phyloP scores from a whole-genome alignment of 441 rosid species.

The Caryocar brasiliense region DNA sequence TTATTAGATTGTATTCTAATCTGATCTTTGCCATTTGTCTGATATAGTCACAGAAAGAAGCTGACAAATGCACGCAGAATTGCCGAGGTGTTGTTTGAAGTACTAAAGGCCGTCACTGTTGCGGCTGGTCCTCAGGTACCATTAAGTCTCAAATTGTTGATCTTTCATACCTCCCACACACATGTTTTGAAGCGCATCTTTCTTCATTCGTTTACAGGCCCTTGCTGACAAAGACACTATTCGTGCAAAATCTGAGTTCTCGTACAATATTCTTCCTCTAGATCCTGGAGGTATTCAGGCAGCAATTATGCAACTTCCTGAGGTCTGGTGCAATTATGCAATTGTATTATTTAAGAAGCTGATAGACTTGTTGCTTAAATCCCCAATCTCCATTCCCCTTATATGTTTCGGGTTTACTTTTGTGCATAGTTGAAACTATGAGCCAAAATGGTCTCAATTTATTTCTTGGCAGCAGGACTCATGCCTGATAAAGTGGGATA shows the following conservation, averaged over 20 bases:
- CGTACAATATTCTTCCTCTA: conserved; percentile 90
- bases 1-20: too few species aligned
- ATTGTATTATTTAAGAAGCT: conserved; percentile 9
- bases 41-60: conserved; percentile 32
- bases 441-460: neutral
- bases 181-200: neutral
- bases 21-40: too few species aligned
- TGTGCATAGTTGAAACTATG: neutral
- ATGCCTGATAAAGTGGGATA: conserved; percentile 6
- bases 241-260: conserved; percentile 45
- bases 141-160: neutral
- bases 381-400: neutral
- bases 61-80: conserved; percentile 26
- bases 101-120: conserved; percentile 46
- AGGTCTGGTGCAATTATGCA: conserved; percentile 74
- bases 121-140: conserved; percentile 67
- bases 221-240: conserved; percentile 45
- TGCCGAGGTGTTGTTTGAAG: conserved; percentile 39
- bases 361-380: neutral
- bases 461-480: conserved; percentile 1
- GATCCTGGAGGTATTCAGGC: conserved; percentile 77
- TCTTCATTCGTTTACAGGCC: conserved; percentile 41
- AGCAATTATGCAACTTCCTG: conserved; percentile 74
- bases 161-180: too few species aligned
- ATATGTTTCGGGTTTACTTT: neutral